phyloP scores from a whole-genome alignment of 352 stramenopile species.

The Phytophthora aleatoria region DNA sequence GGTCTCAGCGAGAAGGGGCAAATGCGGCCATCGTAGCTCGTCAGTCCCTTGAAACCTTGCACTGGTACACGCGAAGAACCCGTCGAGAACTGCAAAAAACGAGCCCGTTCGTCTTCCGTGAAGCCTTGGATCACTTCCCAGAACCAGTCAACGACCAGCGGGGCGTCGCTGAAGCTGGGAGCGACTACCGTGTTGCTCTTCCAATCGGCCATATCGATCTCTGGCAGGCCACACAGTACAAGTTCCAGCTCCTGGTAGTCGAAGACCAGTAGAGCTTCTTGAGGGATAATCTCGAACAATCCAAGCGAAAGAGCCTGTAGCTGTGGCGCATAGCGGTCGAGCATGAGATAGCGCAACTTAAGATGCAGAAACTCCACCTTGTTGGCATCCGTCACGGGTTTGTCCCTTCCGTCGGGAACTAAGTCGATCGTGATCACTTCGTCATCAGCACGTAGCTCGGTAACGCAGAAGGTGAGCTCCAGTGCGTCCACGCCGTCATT shows the following conservation, averaged over 20 bases:
- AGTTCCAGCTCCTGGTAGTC: slow-evolving; percentile 97
- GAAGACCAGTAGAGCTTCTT: slow-evolving; percentile 96
- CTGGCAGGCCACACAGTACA: slow-evolving; percentile 77
- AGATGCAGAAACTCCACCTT: slow-evolving; percentile 94
- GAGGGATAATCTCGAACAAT: slow-evolving; percentile 97
- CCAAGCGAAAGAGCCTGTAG: slow-evolving; percentile 88
- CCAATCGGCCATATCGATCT: slow-evolving; percentile 92
- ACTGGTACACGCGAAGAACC: slow-evolving; percentile 85
- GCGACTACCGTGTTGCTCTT: slow-evolving; percentile 72
- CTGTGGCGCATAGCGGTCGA: slow-evolving; percentile 92
- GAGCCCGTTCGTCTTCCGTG: slow-evolving; percentile 74
- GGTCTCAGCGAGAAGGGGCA: slow-evolving; percentile 74
- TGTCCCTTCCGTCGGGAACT: slow-evolving; percentile 53
- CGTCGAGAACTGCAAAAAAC: slow-evolving; percentile 88
- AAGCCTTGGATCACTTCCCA: slow-evolving; percentile 71
- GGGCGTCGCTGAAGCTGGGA: slow-evolving; percentile 50
- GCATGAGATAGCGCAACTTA: slow-evolving; percentile 95
- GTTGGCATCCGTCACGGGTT: slow-evolving; percentile 95
- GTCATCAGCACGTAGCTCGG: slow-evolving; percentile 62
- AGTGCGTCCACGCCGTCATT: slow-evolving; percentile 72
- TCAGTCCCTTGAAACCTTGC: slow-evolving; percentile 84
- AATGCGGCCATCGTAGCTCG: slow-evolving; percentile 84
- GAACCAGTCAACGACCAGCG: slow-evolving; percentile 68
- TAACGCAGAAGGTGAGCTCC: slow-evolving; percentile 77
- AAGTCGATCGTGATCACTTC: slow-evolving; percentile 70